Evolutionary conservation across 345 rosid genomes (phyloP).

Genomic region (Aethionema arabicum): DNA sequence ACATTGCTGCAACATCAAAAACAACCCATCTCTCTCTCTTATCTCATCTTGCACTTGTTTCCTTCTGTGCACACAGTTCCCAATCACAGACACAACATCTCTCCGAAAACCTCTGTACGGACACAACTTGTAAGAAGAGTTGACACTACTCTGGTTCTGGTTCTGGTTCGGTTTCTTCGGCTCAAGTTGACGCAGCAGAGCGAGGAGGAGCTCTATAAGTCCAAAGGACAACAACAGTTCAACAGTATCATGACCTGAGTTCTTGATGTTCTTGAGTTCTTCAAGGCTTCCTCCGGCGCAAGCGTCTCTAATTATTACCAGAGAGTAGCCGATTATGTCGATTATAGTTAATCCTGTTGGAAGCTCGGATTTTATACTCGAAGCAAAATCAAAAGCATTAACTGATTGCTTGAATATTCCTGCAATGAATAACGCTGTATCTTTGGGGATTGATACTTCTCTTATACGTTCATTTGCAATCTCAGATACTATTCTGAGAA

Average conservation of each 20-base stretch:
- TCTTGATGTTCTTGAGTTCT: constrained; percentile 21
- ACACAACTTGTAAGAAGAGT: too few species aligned
- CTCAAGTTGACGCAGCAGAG: too few species aligned
- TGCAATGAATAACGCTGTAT: constrained; percentile 39
- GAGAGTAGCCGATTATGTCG: constrained; percentile 56
- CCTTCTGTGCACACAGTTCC: too few species aligned
- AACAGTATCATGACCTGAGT: constrained; percentile 31
- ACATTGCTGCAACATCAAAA: too few species aligned
- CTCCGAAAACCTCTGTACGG: too few species aligned
- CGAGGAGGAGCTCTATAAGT: constrained; percentile 42
- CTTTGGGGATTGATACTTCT: constrained; percentile 37
- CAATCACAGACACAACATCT: too few species aligned
- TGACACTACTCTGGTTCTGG: too few species aligned
- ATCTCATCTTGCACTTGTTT: too few species aligned
- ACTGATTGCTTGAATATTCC: constrained; percentile 44
- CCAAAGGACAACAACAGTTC: constrained; percentile 43
- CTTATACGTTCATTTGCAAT: constrained; percentile 46
- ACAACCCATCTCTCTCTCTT: too few species aligned
- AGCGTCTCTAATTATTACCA: constrained; percentile 48
- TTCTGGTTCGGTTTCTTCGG: too few species aligned
- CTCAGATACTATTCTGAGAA: constrained; percentile 45
- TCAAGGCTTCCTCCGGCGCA: constrained; percentile 40
- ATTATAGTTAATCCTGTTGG: constrained; percentile 43
- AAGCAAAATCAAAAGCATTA: constrained; percentile 32
- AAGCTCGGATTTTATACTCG: constrained; percentile 44